Percentiles rank a stretch among this genome's conserved stretches.
Conservation (phyloP, 768 basidiomycete species). For the Mycena leptocephala region DNA sequence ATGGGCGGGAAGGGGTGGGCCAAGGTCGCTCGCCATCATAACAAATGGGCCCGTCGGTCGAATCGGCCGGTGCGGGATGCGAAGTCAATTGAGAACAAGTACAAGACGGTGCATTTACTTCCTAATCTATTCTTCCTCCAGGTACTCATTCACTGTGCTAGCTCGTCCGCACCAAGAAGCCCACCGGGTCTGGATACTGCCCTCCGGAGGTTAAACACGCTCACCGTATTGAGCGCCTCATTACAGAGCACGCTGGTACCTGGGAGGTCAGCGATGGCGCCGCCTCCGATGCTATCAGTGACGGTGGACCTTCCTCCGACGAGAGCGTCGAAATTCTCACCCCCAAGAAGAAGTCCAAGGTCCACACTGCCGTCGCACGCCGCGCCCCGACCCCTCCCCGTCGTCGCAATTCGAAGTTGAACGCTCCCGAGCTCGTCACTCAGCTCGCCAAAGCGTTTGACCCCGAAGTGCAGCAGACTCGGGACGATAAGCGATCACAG, state of each 20-base stretch:
- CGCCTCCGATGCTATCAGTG: too few relatives aligned
- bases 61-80: background rate
- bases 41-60: background rate
- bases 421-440: constrained; percentile 35
- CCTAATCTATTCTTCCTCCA: background rate
- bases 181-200: constrained; percentile 41
- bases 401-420: background rate
- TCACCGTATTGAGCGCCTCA: constrained; percentile 43
- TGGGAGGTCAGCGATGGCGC: constrained; percentile 38
- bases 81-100: background rate
- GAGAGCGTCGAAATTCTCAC: background rate
- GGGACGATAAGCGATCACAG: constrained; percentile 42
- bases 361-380: constrained; percentile 13
- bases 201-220: constrained; percentile 42
- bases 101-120: background rate
- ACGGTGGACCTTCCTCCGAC: background rate
- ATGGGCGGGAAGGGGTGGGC: background rate
- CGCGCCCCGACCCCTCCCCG: too few relatives aligned
- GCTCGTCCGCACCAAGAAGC: constrained; percentile 35
- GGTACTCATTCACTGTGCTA: background rate
- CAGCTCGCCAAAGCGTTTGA: constrained; percentile 42
- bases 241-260: constrained; percentile 42
- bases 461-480: constrained; percentile 38
- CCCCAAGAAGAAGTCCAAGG: constrained; percentile 35
- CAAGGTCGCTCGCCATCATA: background rate